Conservation (phyloP, 805 yeast genomes). For the Suhomyces pyralidae region DNA sequence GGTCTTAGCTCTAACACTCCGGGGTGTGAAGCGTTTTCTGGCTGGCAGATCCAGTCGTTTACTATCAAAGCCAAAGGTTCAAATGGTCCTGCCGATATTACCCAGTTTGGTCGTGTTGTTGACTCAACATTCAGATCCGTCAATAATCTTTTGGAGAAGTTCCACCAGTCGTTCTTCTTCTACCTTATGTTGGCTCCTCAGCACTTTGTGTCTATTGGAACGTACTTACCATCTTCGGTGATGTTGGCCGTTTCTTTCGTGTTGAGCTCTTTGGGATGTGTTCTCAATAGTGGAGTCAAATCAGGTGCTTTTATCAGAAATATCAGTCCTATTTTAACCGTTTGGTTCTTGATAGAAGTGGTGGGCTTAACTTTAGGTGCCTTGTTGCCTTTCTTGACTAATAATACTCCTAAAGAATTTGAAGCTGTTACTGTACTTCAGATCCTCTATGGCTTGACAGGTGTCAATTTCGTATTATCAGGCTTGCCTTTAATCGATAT, state of each 20-base stretch:
- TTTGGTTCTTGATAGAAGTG: conserved; percentile 28
- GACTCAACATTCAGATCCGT: conserved; percentile 87
- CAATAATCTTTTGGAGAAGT: conserved; percentile 88
- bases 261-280: conserved; percentile 58
- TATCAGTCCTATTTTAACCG: conserved; percentile 22
- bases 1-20: conserved; percentile 61
- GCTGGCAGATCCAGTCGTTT: conserved; percentile 92
- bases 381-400: conserved; percentile 23
- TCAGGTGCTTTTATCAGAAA: conserved; percentile 17
- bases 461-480: conserved; percentile 12
- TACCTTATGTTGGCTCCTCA: conserved; percentile 77
- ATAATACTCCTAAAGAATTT: conserved; percentile 9
- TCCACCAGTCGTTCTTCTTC: conserved; percentile 95
- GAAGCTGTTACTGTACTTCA: conserved; percentile 12
- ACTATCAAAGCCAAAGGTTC: conserved; percentile 68
- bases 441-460: conserved; percentile 17
- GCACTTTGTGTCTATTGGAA: conserved; percentile 87
- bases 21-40: conserved; percentile 86
- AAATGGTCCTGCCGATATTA: conserved; percentile 66
- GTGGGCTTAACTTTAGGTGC: conserved; percentile 22
- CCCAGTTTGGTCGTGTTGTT: conserved; percentile 85
- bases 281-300: conserved; percentile 44
- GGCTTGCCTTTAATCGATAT: conserved; percentile 10
- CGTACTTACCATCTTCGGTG: conserved; percentile 84
- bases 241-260: conserved; percentile 67